Base-by-base conservation (phyloP, 202 grass and related monocot genomes). In the Zoysia matrella region DNA sequence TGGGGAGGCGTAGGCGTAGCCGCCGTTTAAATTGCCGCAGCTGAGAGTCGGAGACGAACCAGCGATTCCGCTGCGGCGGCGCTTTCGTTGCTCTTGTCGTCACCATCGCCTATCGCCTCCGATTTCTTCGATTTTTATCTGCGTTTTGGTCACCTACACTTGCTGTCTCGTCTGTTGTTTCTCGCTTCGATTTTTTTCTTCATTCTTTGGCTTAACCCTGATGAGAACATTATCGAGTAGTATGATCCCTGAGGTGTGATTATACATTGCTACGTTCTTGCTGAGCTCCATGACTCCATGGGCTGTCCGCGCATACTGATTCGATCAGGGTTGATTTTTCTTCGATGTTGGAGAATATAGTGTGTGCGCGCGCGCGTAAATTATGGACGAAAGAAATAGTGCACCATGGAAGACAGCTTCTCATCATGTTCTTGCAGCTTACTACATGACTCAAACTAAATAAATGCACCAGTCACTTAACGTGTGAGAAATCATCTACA, bases 221-320 rank as follows among this genome's bases (percentile, higher is more conserved):
- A 82, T 86, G 88, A 82, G 46, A 89, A 2, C 40, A 80, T 52
- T 61, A 9, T 40, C 14, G 30, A 42, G 22, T 40, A 79, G 82
- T 79, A 79, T 89, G 82, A 79, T 86, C 30, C 30, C 30, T 36
- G 30, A 36, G 30, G 30, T 36, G 30, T 36, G 30, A 36, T 36
- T 36, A 36, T 36, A 36, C 30, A 36, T 36, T 36, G 30, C 30
- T 36, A 36, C 30, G 30, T 36, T 36, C 30, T 36, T 83, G 18
- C 74, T 86, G 83, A 91, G 81, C 30, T 36, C 30, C 30, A 36
- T 36, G 30, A 36, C 81, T 87, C 84, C 84, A 11, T 57, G 9
- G 14, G 7, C n/a, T n/a, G 1, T 11, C 0, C 51, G 47, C 53
- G 0, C 4, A 0, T 14, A 1, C 8, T 4, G 2, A 22, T 75